A percentile compares a stretch with the other conserved stretches of the same genome.
Evolutionary conservation across 2,329 filamentous ascomycete genomes (phyloP).

Genomic region (Phoma sp.): DNA sequence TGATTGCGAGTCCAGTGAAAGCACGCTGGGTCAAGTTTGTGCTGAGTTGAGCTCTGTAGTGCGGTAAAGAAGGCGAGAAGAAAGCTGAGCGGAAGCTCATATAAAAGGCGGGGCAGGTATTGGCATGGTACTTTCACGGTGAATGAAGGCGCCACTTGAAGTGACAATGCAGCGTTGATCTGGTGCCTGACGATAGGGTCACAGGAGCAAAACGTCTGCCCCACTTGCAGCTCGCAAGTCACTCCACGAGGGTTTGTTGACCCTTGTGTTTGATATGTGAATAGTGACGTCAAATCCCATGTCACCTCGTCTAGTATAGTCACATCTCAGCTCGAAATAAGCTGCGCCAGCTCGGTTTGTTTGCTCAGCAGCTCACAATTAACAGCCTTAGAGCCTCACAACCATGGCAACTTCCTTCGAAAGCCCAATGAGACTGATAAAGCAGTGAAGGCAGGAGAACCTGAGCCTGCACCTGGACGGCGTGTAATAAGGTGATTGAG

Average conservation of each 20-base stretch:
- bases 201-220: slow-evolving; percentile 2
- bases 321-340: not conserved
- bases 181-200: slow-evolving; percentile 19
- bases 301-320: not conserved
- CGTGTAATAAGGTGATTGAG: too few relatives aligned
- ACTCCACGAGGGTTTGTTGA: not conserved
- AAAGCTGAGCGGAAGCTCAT: slow-evolving; percentile 32
- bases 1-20: not conserved
- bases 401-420: too few relatives aligned
- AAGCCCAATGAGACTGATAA: too few relatives aligned
- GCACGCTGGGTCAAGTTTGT: not conserved
- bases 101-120: slow-evolving; percentile 12
- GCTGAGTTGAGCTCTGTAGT: slow-evolving; percentile 4
- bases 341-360: not conserved
- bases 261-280: not conserved
- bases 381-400: not conserved
- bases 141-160: slow-evolving; percentile 29
- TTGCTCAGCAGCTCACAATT: not conserved
- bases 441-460: too few relatives aligned
- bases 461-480: too few relatives aligned
- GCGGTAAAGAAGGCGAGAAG: slow-evolving; percentile 28
- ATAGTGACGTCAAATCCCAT: not conserved
- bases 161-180: slow-evolving; percentile 28
- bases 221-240: slow-evolving; percentile 3
- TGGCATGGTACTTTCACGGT: slow-evolving; percentile 16